A percentile compares a stretch with the other conserved stretches of the same genome.
Conservation (phyloP, 345 rosid genomes). For the Hypericum perforatum region DNA sequence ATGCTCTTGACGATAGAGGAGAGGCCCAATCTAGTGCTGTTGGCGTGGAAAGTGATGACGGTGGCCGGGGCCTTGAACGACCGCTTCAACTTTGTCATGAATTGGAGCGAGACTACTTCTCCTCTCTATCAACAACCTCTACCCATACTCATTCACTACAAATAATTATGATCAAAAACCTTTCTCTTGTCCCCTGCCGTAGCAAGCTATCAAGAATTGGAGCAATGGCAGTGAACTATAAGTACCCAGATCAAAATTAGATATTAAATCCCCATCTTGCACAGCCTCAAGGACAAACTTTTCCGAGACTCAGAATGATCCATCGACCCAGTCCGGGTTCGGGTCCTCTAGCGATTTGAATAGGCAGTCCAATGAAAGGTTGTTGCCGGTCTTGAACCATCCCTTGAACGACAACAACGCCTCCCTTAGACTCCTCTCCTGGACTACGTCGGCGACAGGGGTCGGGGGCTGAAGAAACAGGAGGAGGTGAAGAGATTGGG, state of each 20-base stretch:
- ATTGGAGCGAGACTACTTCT: constrained; percentile 61
- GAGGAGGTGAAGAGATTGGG: not conserved
- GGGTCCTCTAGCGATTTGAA: constrained; percentile 24
- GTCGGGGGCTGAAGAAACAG: not conserved
- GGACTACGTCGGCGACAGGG: not conserved
- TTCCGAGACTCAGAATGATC: constrained; percentile 44
- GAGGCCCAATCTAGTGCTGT: constrained; percentile 74
- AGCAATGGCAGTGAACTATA: no score
- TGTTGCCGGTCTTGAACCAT: constrained; percentile 43
- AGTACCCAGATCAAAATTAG: no score
- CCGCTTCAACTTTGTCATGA: constrained; percentile 63
- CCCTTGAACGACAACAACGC: constrained; percentile 35
- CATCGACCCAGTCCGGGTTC: constrained; percentile 26
- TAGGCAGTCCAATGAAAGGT: constrained; percentile 27
- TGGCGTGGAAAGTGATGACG: constrained; percentile 67
- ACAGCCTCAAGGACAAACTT: constrained; percentile 54
- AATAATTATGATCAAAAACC: no score
- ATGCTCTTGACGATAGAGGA: constrained; percentile 69
- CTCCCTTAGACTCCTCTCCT: constrained; percentile 17
- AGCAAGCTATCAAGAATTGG: no score
- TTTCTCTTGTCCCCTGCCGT: no score
- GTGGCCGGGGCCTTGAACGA: constrained; percentile 45
- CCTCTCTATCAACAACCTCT: constrained; percentile 13
- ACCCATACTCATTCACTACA: no score
- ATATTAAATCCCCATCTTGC: no score